A percentile compares a stretch with the other conserved stretches of the same genome.
Conservation (phyloP, 352 stramenopile genomes). For the Pythium phragmiticola region DNA sequence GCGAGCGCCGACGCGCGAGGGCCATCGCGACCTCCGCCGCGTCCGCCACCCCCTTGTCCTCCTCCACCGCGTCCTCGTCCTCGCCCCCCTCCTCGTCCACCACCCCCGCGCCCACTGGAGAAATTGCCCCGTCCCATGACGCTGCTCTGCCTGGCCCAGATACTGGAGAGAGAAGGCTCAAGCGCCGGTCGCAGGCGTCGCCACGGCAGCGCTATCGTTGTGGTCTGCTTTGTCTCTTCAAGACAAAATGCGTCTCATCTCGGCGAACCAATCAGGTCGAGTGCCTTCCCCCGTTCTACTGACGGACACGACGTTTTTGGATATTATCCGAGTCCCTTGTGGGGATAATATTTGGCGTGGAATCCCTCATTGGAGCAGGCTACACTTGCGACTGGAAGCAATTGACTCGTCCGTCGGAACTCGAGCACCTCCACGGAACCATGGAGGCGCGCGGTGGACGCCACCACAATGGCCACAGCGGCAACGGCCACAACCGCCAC, state of each 20-base stretch:
- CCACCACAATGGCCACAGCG: slow-evolving; percentile 1
- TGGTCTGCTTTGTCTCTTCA: background rate
- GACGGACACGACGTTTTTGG: background rate
- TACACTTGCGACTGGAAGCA: slow-evolving; percentile 20
- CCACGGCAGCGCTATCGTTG: slow-evolving; percentile 8
- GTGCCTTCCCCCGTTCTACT: slow-evolving; percentile 2
- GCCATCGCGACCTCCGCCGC: slow-evolving; percentile 22
- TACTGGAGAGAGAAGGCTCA: background rate
- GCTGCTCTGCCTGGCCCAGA: background rate
- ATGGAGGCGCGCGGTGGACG: slow-evolving; percentile 21
- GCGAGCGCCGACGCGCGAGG: slow-evolving; percentile 18
- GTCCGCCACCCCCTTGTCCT: slow-evolving; percentile 22
- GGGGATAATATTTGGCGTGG: slow-evolving; percentile 1
- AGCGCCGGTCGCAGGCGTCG: slow-evolving; percentile 1
- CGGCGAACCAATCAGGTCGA: slow-evolving; percentile 16
- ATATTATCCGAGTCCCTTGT: slow-evolving; percentile 9
- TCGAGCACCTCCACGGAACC: background rate
- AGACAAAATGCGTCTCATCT: slow-evolving; percentile 1
- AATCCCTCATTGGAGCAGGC: slow-evolving; percentile 2
- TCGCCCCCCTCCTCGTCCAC: slow-evolving; percentile 10
- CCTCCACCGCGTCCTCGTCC: slow-evolving; percentile 28
- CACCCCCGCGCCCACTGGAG: slow-evolving; percentile 8
- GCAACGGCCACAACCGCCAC: background rate
- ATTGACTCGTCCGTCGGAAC: slow-evolving; percentile 1
- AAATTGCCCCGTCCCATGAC: slow-evolving; percentile 13